These are phyloP conservation scores for Syzygium oleosum DNA, from an alignment of 345 rosid species.

Conservation along the genomic window DNA sequence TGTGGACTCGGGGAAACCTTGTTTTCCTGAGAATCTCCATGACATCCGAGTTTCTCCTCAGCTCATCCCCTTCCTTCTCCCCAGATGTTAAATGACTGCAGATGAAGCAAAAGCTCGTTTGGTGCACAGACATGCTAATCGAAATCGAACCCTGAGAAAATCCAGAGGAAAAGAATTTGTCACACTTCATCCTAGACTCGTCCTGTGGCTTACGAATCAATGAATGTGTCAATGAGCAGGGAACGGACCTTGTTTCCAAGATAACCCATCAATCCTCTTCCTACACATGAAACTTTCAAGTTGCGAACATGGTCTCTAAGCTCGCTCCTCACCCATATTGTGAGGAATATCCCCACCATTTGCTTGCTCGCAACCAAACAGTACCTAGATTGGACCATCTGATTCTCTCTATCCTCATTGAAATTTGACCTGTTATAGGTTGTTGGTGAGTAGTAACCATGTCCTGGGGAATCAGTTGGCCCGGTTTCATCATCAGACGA, in stretches of 20 bases:
- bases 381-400: conserved; percentile 47
- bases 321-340: conserved; percentile 88
- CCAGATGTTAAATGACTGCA: conserved; percentile 97
- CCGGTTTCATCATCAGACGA: conserved; percentile 85
- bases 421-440: conserved; percentile 37
- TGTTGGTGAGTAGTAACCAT: conserved; percentile 30
- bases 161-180: conserved; percentile 9
- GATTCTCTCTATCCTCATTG: conserved; percentile 46
- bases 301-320: conserved; percentile 61
- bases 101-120: conserved; percentile 93
- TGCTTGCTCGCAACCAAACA: conserved; percentile 93
- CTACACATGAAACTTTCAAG: conserved; percentile 94
- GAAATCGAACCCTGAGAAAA: conserved; percentile 86
- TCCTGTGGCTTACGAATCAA: not conserved
- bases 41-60: conserved; percentile 89
- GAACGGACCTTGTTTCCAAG: conserved; percentile 87
- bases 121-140: conserved; percentile 91
- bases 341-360: conserved; percentile 95
- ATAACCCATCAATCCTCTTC: conserved; percentile 99
- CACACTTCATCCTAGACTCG: not conserved
- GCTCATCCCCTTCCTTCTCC: conserved; percentile 96
- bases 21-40: conserved; percentile 96
- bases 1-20: conserved; percentile 78
- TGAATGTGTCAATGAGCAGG: not conserved
- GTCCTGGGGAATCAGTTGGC: conserved; percentile 38